Evolutionary conservation across 2,329 filamentous ascomycete genomes (phyloP).

Genomic region (Xylariaceae sp.): DNA sequence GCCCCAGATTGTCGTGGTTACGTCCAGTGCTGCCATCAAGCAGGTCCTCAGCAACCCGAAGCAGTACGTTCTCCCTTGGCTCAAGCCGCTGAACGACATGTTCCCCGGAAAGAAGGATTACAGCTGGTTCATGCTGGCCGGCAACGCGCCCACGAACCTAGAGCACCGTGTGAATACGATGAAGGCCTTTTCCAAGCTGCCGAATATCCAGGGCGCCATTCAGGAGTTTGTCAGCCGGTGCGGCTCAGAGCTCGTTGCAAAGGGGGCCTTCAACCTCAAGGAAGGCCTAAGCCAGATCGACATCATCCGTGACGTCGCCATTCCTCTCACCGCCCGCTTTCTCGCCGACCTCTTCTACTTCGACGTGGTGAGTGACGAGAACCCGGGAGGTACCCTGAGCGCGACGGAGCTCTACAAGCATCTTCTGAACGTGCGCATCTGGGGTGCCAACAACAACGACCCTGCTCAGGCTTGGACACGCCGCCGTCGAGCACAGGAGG

Average conservation of each 20-base stretch:
- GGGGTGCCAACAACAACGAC: conserved; percentile 43
- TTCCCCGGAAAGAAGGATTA: conserved; percentile 35
- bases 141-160: conserved; percentile 30
- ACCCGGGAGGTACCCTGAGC: conserved; percentile 43
- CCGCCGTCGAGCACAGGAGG: conserved; percentile 38
- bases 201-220: conserved; percentile 29
- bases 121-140: conserved; percentile 36
- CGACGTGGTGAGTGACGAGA: conserved; percentile 50
- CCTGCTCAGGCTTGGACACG: conserved; percentile 42
- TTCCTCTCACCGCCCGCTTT: conserved; percentile 51
- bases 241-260: conserved; percentile 36
- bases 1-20: conserved; percentile 25
- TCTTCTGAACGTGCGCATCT: conserved; percentile 40
- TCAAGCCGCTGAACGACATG: conserved; percentile 26
- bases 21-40: conserved; percentile 28
- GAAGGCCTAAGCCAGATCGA: conserved; percentile 37
- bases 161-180: conserved; percentile 28
- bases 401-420: conserved; percentile 37
- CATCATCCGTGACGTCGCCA: conserved; percentile 48
- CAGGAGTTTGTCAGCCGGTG: conserved; percentile 30
- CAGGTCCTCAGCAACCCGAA: conserved; percentile 30
- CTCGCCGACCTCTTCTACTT: conserved; percentile 54
- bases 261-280: conserved; percentile 34
- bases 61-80: conserved; percentile 33
- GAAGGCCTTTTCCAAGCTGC: conserved; percentile 32